These are phyloP conservation scores for Centrapalus pauciflorus DNA, from an alignment of 129 eudicot species.

Conservation along the genomic window DNA sequence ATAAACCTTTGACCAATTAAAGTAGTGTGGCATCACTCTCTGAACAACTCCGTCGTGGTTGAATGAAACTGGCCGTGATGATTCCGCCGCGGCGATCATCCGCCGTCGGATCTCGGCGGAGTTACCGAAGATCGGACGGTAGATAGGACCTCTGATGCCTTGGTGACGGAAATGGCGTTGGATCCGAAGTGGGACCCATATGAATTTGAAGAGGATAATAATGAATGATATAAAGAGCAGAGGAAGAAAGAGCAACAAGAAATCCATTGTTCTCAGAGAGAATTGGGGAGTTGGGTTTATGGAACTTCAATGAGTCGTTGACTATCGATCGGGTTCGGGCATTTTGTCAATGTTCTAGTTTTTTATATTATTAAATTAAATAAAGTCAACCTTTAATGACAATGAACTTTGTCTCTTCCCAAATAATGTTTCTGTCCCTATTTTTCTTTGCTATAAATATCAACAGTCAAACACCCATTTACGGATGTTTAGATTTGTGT, in stretches of 20 bases:
- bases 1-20: constrained; percentile 63
- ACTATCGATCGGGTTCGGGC: not conserved
- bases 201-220: constrained; percentile 23
- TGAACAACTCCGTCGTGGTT: constrained; percentile 42
- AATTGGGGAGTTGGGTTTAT: not conserved
- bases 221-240: constrained; percentile 15
- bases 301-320: not conserved
- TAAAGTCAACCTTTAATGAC: too few species aligned
- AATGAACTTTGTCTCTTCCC: too few species aligned
- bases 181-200: constrained; percentile 62
- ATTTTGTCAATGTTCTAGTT: not conserved
- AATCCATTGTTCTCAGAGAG: constrained; percentile 27
- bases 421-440: too few species aligned
- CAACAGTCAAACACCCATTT: too few species aligned
- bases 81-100: constrained; percentile 54
- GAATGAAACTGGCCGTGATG: constrained; percentile 43
- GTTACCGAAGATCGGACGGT: constrained; percentile 76
- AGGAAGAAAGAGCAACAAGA: constrained; percentile 2
- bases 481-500: too few species aligned
- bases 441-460: too few species aligned
- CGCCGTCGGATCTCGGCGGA: constrained; percentile 53
- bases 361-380: too few species aligned
- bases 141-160: constrained; percentile 61
- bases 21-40: constrained; percentile 70
- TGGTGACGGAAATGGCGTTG: constrained; percentile 58